A percentile compares a stretch with the other conserved stretches of the same genome.
phyloP scores from a whole-genome alignment of 306 rosid species.

The Cucumis melo region DNA sequence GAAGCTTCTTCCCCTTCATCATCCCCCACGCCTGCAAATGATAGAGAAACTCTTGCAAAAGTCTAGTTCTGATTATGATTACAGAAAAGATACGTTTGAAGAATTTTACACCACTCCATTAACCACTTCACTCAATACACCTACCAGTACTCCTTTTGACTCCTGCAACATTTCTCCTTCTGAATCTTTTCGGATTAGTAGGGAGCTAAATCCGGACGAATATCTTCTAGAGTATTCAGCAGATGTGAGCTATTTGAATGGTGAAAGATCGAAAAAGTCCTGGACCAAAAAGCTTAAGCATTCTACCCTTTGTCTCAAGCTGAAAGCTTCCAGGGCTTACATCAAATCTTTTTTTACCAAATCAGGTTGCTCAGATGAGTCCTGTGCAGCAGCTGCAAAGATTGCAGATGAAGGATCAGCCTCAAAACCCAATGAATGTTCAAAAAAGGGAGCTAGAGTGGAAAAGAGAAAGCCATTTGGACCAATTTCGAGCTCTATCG shows the following conservation, averaged over 20 bases:
- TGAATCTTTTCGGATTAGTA: slow-evolving; percentile 61
- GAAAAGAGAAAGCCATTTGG: slow-evolving; percentile 45
- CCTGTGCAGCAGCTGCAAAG: slow-evolving; percentile 43
- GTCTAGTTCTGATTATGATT: slow-evolving; percentile 23
- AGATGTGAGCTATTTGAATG: slow-evolving; percentile 17
- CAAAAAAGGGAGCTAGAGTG: slow-evolving; percentile 25
- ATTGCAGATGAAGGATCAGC: slow-evolving; percentile 59
- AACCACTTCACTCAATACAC: slow-evolving; percentile 53
- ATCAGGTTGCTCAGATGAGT: slow-evolving; percentile 70
- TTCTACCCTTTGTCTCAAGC: slow-evolving; percentile 55
- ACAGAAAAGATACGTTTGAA: slow-evolving; percentile 29
- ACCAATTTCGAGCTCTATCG: slow-evolving; percentile 31
- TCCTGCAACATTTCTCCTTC: slow-evolving; percentile 80
- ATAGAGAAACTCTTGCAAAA: slow-evolving; percentile 64
- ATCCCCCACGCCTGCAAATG: slow-evolving; percentile 83
- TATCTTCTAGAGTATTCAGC: slow-evolving; percentile 27
- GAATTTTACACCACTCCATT: slow-evolving; percentile 73
- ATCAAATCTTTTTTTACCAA: slow-evolving; percentile 71
- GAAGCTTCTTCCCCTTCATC: slow-evolving; percentile 95
- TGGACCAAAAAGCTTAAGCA: slow-evolving; percentile 75
- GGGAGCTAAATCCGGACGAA: slow-evolving; percentile 55
- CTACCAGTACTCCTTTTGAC: slow-evolving; percentile 70
- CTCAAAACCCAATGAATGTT: slow-evolving; percentile 39
- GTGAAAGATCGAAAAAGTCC: slow-evolving; percentile 42
- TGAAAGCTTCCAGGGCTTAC: slow-evolving; percentile 82